phyloP scores from a whole-genome alignment of 129 eudicot genomes.

The Artemisia tridentata region DNA sequence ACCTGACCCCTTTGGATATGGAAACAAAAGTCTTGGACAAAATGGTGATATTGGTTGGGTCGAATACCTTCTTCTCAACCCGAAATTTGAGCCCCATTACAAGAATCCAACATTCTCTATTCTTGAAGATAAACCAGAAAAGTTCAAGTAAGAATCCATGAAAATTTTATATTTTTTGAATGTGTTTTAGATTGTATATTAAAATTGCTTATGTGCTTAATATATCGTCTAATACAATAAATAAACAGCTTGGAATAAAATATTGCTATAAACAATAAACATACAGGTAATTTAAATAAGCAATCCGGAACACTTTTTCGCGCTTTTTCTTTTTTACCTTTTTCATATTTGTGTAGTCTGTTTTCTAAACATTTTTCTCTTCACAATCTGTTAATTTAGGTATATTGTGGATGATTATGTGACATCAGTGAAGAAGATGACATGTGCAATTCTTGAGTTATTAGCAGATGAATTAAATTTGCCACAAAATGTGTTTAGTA shows the following conservation, averaged over 20 bases:
- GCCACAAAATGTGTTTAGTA: slow-evolving; percentile 63
- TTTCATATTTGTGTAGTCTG: not conserved
- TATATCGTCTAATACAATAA: too few relatives aligned
- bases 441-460: slow-evolving; percentile 65
- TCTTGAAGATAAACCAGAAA: slow-evolving; percentile 22
- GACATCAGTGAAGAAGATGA: slow-evolving; percentile 67
- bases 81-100: slow-evolving; percentile 31
- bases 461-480: slow-evolving; percentile 73
- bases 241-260: too few relatives aligned
- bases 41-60: slow-evolving; percentile 80
- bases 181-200: too few relatives aligned
- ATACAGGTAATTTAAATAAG: too few relatives aligned
- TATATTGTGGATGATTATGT: slow-evolving; percentile 51
- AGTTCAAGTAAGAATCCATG: slow-evolving; percentile 39
- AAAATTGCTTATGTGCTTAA: too few relatives aligned
- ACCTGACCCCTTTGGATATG: slow-evolving; percentile 67
- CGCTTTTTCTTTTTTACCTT: too few relatives aligned
- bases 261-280: too few relatives aligned
- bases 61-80: slow-evolving; percentile 60
- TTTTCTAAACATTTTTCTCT: too few relatives aligned
- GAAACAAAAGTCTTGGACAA: slow-evolving; percentile 54
- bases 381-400: slow-evolving; percentile 17
- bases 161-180: too few relatives aligned
- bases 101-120: slow-evolving; percentile 21
- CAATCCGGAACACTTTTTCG: too few relatives aligned